Evolutionary conservation across 306 rosid genomes (phyloP), one percentile per base, ranked within the genome.

Genomic region (Medicago arabica): DNA sequence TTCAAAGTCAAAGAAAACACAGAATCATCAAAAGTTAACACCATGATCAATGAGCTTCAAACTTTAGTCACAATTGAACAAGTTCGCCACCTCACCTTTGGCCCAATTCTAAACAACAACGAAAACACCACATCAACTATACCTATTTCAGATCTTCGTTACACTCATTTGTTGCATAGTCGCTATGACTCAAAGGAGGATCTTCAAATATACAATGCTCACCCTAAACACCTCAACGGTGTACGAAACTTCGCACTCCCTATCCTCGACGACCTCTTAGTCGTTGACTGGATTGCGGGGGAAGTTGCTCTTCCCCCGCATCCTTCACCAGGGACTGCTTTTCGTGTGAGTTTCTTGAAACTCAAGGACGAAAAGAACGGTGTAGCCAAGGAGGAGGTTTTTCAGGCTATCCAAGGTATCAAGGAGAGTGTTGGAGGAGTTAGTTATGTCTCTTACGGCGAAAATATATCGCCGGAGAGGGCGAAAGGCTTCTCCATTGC

Each of bases 81-180:
- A 0, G 89, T 88, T 23, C 84, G 85, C 77, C 85, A 89, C 78
- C 80, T 93, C 73, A 50, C 83, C 2, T 89, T 88, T 65, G 86
- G 86, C 0, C 91, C 97, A 0, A 9, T 90, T 15, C 83, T 86
- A 44, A 84, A 76, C 70, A 81, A 64, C 74, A 58, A 81, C n/a
- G 75, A 39, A 38, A 4, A 3, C 15, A 9, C 9, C 4, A 11
- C 93, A 70, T 78, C 88, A 5, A 41, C 67, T 6, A 14, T 39
- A 21, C 44, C 92, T 19, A 21, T 60, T 75, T 46, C 60, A 6
- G 50, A 41, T 3, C 64, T 78, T n/a, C 8, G 71, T 17, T 93
- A 88, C 83, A 93, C 93, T 7, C 93, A 93, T 84, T 54, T 88
- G 76, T 88, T 93, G 41, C 97, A 93, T 34, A 88, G 90, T 84